Base-by-base conservation (phyloP, 2,329 filamentous ascomycete species). In the Aspergillus sp. region DNA sequence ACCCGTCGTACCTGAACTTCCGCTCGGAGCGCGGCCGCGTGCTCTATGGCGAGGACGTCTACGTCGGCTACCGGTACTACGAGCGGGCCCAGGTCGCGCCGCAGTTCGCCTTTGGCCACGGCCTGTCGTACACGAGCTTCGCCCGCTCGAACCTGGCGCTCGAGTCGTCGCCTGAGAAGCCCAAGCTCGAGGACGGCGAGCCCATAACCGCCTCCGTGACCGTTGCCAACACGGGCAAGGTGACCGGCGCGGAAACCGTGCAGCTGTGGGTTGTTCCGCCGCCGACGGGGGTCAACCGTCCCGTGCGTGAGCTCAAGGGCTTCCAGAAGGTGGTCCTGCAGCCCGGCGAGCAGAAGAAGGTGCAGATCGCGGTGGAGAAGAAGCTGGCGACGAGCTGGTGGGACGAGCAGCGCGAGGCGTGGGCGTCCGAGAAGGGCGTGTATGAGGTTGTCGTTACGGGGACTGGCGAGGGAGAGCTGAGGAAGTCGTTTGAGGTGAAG, bases 31-130 rank as follows among this genome's bases (percentile, higher is more conserved):
- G 75, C 22, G 73, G 79, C 20, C 70, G 79, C 35, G 75, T 78
- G 0, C 61, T 84, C 1, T 88, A 88, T 49, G 80, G 80, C 29
- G 82, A 88, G 56, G 82, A 83, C 36, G 66, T 89, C 15, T 86
- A 83, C 54, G 66, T 88, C 20, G 83, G 82, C 6, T 88, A 89
- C 59, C 69, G 82, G 12, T 84, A 78, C 63, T 88, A 84, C 56
- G 82, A 89, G 48, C 76, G 71, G 43, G 67, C 71, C 10, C 67
- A 75, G 24, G 66, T 73, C 5, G 66, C 68, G 1, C 72, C 78
- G 1, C 68, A 80, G 24, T 88, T 86, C 57, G 71, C 79, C 33
- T 89, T 89, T 52, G 83, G 83, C 4, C 75, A 85, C 48, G 83
- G 83, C 1, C 67, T 89, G 1, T 82, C 78, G 8, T 88, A 86